Conservation (phyloP, 805 yeast genomes). For the Candida taoyuanica region DNA sequence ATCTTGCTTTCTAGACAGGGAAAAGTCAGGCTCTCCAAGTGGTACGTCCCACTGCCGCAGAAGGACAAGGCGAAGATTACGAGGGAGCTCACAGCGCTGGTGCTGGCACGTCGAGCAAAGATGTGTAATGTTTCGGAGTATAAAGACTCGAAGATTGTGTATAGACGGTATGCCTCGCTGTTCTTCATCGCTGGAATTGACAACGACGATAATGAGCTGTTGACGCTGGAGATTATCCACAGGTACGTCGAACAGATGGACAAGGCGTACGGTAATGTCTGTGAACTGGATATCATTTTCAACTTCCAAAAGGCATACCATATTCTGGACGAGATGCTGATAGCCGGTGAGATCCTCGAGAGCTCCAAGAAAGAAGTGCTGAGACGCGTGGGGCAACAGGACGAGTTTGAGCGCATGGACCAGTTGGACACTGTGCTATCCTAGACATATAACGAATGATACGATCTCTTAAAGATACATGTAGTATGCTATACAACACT, state of each 20-base stretch:
- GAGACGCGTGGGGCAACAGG: conserved; percentile 75
- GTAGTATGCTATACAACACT: too few relatives aligned
- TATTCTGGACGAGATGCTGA: conserved; percentile 80
- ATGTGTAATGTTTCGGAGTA: conserved; percentile 55
- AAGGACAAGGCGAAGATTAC: conserved; percentile 82
- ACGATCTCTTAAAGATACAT: neutral
- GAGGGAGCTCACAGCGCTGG: conserved; percentile 80
- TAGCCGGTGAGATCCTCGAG: conserved; percentile 87
- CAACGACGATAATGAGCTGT: conserved; percentile 76
- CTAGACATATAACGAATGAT: conserved; percentile 12
- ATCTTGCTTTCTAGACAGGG: conserved; percentile 91
- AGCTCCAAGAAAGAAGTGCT: conserved; percentile 76
- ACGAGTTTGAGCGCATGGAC: conserved; percentile 78
- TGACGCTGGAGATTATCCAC: conserved; percentile 83
- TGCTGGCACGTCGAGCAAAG: conserved; percentile 79
- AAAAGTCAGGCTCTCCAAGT: conserved; percentile 85
- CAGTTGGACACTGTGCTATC: conserved; percentile 43
- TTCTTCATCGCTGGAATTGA: conserved; percentile 88
- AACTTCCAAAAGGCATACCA: conserved; percentile 93
- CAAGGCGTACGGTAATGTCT: conserved; percentile 89
- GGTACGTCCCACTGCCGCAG: conserved; percentile 83
- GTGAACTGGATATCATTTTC: conserved; percentile 94
- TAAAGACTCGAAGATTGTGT: conserved; percentile 72
- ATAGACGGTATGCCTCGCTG: conserved; percentile 88
- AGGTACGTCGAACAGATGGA: conserved; percentile 97